Base-by-base conservation (phyloP, 768 basidiomycete genomes). In the Lactifluus subvellereus region DNA sequence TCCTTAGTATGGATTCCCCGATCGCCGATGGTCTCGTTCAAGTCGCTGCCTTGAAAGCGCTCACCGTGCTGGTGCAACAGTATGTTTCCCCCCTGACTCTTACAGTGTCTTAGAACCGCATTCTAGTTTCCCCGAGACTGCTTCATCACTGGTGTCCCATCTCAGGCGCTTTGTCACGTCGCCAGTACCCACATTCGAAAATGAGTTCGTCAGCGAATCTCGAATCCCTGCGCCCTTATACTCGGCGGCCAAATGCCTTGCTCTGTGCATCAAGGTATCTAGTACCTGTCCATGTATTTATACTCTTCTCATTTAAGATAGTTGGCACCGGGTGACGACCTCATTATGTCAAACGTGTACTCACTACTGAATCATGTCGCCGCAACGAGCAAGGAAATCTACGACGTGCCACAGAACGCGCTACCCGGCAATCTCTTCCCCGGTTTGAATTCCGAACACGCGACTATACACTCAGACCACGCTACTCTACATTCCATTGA, bases 331-430 rank as follows among this genome's bases (percentile, higher is more conserved):
- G 91, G 90, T 48, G 90, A 94, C 67, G 94, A 94, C 71, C 81
- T 94, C 42, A 82, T 91, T 71, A 87, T 94, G 83, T 98, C 95
- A 4, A 92, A 94, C 68, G 89, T 98, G 86, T 98, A 98, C 73
- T 97, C 96, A 5, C 82, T 98, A 13, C 80, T 98, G 63, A 98
- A 98, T 72, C 89, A 91, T 72, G 88, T 98, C 62, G 85, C 91
- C 1, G 85, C 89, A 4, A 86, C 91, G 2, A 88, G 86, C 77
- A 90, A 89, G 70, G 89, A 90, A 52, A 81, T 84, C 38, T 80
- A 80, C 40, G 88, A 88, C 54, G 75, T 70, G 54, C 77, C 81
- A 3, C 75, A 68, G 38, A 78, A 75, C 43, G 73, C 79, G 9
- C 77, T 81, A 55, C 27, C 54, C 32, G 54, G 30, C n/a, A 61